Base-by-base conservation (phyloP, 2,329 filamentous ascomycete species). In the Aspergillus tanneri region DNA sequence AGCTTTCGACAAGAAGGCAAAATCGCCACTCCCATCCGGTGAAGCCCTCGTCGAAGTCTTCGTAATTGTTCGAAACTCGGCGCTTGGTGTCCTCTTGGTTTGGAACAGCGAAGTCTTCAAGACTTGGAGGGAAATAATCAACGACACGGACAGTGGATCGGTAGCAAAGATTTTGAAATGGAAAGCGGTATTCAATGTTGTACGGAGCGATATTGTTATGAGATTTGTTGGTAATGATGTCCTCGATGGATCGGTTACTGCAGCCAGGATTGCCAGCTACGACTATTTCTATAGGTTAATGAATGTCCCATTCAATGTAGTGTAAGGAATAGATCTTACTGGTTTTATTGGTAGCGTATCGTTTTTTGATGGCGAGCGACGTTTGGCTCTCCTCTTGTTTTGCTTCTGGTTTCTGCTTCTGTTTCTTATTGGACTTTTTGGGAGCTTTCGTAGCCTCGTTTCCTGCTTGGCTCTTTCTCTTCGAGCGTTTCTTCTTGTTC, bases 21-120 rank as follows among this genome's bases (percentile, higher is more conserved):
- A 96, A 96, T 11, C 81, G 79, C 91, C 91, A 96, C 66, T 93
- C 84, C 87, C 89, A 96, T 6, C 66, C 61, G 22, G 39, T 57
- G 22, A 53, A 46, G 8, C 46, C 50, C 9, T 52, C 47, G n/a
- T 16, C 62, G 59, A 4, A 60, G 60, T 6, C 66, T 65, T 38
- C 68, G 53, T 9, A 60, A 52, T 38, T 57, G 62, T 19, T 27
- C 80, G 77, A 41, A 71, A 78, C 22, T 84, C 77, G 16, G 66
- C 70, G 2, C 72, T 73, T 16, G 6, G 16, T 18, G 14, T 34
- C 30, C 12, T 34, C 7, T 9, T 18, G 16, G 46, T 74, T 74
- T 23, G 66, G 68, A 34, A 75, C 60, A 3, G 86, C 75, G 64
- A 96, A 96, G 49, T 92, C 82, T 54, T 84, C 79, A 1, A 96